Percentiles rank a stretch among this genome's conserved stretches.
These are phyloP conservation scores for Thielaviopsis euricoi DNA, from an alignment of 2,329 filamentous ascomycete species.

Conservation along the genomic window DNA sequence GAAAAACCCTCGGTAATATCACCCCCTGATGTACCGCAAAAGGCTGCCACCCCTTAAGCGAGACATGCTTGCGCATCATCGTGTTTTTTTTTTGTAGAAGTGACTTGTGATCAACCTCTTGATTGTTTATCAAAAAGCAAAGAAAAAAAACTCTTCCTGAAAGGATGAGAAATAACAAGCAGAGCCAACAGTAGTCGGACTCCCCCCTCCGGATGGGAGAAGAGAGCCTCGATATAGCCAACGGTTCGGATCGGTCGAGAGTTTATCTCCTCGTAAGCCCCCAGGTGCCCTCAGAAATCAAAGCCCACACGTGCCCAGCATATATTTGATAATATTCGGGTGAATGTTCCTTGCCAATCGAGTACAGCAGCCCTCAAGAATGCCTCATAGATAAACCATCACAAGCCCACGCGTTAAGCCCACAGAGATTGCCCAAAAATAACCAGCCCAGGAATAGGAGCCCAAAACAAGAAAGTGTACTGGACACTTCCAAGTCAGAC, in stretches of 20 bases:
- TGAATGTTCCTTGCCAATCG: slow-evolving; percentile 12
- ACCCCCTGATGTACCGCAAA: neutral
- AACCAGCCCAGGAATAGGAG: neutral
- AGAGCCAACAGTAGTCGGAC: slow-evolving; percentile 4
- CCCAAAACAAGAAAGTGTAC: neutral
- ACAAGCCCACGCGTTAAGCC: slow-evolving; percentile 11
- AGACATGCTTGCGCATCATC: neutral
- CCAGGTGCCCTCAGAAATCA: slow-evolving; percentile 12
- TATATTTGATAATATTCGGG: neutral
- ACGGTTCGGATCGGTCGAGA: slow-evolving; percentile 11
- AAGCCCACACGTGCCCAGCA: slow-evolving; percentile 8
- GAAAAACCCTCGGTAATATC: slow-evolving; percentile 7
- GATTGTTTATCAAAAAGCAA: neutral
- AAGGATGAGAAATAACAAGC: slow-evolving; percentile 2
- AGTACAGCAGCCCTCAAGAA: slow-evolving; percentile 12
- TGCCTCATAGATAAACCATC: slow-evolving; percentile 12
- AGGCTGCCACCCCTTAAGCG: slow-evolving; percentile 1
- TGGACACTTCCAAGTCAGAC: no score
- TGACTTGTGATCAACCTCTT: neutral
- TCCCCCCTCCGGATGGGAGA: neutral
- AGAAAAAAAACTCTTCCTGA: neutral
- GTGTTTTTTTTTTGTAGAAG: slow-evolving; percentile 2
- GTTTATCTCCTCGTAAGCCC: slow-evolving; percentile 13
- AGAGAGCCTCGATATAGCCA: slow-evolving; percentile 4
- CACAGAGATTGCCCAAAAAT: slow-evolving; percentile 9